phyloP scores from a whole-genome alignment of 352 stramenopile genomes.

The Elongisporangium anandrum region DNA sequence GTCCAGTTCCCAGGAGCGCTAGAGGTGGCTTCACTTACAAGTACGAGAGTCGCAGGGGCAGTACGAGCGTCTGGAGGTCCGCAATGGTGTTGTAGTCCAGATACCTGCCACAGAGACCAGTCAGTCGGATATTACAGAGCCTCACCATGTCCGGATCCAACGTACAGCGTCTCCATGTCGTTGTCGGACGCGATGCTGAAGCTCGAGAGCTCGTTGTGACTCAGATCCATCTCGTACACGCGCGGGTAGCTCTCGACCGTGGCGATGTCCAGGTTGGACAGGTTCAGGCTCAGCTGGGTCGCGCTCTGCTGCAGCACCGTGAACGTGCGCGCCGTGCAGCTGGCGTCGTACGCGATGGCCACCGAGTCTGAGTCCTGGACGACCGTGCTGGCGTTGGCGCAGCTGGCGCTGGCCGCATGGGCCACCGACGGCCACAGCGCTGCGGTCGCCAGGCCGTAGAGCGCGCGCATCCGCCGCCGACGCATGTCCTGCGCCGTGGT shows the following conservation, averaged over 20 bases:
- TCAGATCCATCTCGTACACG: conserved; percentile 50
- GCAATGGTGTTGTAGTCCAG: conserved; percentile 39
- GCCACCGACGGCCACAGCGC: background rate
- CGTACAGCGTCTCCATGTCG: conserved; percentile 51
- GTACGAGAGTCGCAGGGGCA: conserved; percentile 38
- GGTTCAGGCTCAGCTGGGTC: conserved; percentile 44
- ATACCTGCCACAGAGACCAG: conserved; percentile 19
- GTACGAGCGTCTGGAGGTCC: conserved; percentile 26
- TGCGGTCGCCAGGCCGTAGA: background rate
- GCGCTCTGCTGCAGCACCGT: conserved; percentile 24
- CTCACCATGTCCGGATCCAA: too few species aligned
- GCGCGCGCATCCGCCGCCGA: background rate
- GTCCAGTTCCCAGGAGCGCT: too few species aligned
- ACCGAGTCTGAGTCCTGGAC: conserved; percentile 29
- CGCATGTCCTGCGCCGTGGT: background rate
- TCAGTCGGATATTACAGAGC: background rate
- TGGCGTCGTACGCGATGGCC: conserved; percentile 48
- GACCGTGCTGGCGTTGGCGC: conserved; percentile 36
- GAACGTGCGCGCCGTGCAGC: conserved; percentile 38
- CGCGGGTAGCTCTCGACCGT: conserved; percentile 41
- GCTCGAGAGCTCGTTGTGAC: conserved; percentile 50
- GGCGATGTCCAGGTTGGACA: conserved; percentile 56
- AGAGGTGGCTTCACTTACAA: conserved; percentile 11
- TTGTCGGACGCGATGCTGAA: conserved; percentile 41
- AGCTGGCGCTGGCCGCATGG: conserved; percentile 9